Evolutionary conservation across 768 basidiomycete species (phyloP), one percentile per base, ranked within the genome.

Genomic region (Dacryopinax primogenitus): DNA sequence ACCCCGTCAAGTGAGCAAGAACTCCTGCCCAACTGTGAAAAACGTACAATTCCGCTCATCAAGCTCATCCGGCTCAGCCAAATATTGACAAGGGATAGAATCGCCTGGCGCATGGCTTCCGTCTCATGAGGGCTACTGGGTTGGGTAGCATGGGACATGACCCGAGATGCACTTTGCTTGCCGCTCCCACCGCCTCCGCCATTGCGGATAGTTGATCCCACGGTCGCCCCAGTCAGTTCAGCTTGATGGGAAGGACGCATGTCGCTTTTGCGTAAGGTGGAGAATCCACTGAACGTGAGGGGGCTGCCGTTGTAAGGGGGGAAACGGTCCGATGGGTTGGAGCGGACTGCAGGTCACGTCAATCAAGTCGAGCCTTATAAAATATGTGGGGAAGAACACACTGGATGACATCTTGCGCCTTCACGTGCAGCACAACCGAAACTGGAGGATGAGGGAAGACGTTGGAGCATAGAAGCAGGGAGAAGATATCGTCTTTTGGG

Each of bases 21-120:
- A 28, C 23, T 28, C 32, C 51, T 7, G 51, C 13, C 9, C 4
- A 30, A 32, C 15, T 6, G 23, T 23, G 26, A 9, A 9, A 32
- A 4, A 58, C 51, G 23, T 30, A 58, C 51, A 21, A 58, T 58
- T 9, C 51, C 51, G 51, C 51, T 58, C 13, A 58, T 13, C 51
- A 58, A 58, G 26, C 51, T 58, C 51, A 58, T 23, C 51, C 51
- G 12, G 51, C 51, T 58, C 51, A 58, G 51, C 51, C 51, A 58
- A 13, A 58, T 30, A 18, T 58, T 58, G 4, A 58, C 51, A 9
- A 58, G 51, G 26, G 51, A 13, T 30, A 58, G 30, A 6, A 58
- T 21, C 26, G 51, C 51, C 51, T 58, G 51, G 26, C 51, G 23
- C 51, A 58, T 58, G 26, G 51, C 51, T 32, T 58, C 51, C 30